A percentile compares a stretch with the other conserved stretches of the same genome.
phyloP scores from a whole-genome alignment of 331 rosid genomes.

The Quercus phellos region DNA sequence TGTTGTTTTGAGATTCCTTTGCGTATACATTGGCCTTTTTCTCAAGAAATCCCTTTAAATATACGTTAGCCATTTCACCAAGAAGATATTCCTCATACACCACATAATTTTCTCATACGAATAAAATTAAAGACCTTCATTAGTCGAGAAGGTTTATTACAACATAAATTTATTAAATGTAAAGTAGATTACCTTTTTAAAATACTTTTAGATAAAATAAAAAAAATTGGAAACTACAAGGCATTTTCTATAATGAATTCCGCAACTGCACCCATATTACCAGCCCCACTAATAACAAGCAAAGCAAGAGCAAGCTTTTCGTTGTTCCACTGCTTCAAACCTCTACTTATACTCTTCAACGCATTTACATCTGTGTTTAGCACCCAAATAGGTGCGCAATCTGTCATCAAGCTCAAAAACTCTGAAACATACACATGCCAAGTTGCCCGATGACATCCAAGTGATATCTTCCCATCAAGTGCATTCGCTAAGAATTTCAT shows the following conservation, averaged over 20 bases:
- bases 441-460: constrained; percentile 56
- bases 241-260: constrained; percentile 47
- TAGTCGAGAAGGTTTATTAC: not conserved
- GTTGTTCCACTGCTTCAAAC: constrained; percentile 54
- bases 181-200: not conserved
- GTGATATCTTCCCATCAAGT: constrained; percentile 58
- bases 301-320: constrained; percentile 63
- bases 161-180: not conserved
- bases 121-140: not conserved
- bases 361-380: constrained; percentile 51
- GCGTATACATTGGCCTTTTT: not conserved
- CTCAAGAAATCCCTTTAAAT: not conserved
- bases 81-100: not conserved
- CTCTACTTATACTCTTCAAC: constrained; percentile 54
- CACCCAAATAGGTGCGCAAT: constrained; percentile 62
- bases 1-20: not conserved
- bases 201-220: not conserved
- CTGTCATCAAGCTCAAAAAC: constrained; percentile 58
- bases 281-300: constrained; percentile 52
- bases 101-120: not conserved
- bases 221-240: constrained; percentile 15
- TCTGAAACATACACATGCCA: constrained; percentile 65
- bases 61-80: not conserved
- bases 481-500: constrained; percentile 66
- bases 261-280: constrained; percentile 69